phyloP scores from a whole-genome alignment of 768 basidiomycete genomes.

The Gloeostereum incarnatum region DNA sequence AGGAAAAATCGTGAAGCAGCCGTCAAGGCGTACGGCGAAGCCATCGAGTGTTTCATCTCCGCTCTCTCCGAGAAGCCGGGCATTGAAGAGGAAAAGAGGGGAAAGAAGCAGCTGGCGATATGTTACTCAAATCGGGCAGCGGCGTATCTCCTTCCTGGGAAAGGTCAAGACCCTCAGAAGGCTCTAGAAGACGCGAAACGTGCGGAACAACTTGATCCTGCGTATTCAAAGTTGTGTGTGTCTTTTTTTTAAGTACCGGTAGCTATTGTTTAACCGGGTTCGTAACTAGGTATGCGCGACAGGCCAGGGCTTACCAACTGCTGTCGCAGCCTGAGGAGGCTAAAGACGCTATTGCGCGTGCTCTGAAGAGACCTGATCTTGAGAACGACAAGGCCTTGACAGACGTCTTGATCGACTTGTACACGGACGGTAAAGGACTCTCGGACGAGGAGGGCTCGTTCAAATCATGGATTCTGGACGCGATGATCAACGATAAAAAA shows the following conservation, averaged over 20 bases:
- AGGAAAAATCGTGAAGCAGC: constrained; percentile 17
- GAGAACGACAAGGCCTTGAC: constrained; percentile 15
- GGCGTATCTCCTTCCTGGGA: constrained; percentile 18
- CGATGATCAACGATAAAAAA: constrained; percentile 9
- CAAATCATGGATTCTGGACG: constrained; percentile 14
- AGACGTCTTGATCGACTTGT: constrained; percentile 15
- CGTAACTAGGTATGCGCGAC: constrained; percentile 18
- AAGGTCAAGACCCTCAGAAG: constrained; percentile 14
- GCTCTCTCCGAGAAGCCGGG: constrained; percentile 16
- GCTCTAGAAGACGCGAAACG: constrained; percentile 22
- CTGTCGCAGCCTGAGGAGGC: constrained; percentile 15
- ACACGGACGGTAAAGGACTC: constrained; percentile 15
- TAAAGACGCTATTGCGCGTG: constrained; percentile 15
- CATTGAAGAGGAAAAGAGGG: constrained; percentile 13
- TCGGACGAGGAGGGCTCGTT: constrained; percentile 14
- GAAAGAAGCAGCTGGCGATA: constrained; percentile 16
- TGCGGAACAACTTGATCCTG: constrained; percentile 15
- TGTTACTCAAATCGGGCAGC: constrained; percentile 25
- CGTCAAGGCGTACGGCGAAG: constrained; percentile 19
- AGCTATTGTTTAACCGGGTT: background rate
- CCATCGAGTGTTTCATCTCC: constrained; percentile 16
- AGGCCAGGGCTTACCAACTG: constrained; percentile 18
- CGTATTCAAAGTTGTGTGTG: constrained; percentile 23
- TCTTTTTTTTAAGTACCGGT: background rate
- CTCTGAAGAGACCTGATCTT: constrained; percentile 15